Evolutionary conservation across 169 alveolate species (phyloP).

Genomic region (Perkinsus olseni): DNA sequence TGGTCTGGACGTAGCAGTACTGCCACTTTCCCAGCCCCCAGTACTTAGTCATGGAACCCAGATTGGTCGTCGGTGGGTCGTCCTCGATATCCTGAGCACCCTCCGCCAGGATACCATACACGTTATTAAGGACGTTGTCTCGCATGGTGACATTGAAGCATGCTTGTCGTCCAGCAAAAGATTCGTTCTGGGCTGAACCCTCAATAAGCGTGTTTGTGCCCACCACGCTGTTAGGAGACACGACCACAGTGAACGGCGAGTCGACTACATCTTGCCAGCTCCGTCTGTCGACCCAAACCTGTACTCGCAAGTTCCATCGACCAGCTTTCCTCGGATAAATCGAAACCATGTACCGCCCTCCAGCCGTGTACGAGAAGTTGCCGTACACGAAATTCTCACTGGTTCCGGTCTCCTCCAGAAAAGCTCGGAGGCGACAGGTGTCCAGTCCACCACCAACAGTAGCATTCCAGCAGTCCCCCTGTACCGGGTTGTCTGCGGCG

Average conservation of each 20-base stretch:
- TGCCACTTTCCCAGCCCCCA: slow-evolving; percentile 10
- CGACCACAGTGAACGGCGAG: background rate
- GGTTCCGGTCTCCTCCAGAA: background rate
- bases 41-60: background rate
- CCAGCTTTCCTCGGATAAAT: background rate
- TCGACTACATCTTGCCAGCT: background rate
- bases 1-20: slow-evolving; percentile 12
- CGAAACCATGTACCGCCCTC: background rate
- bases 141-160: slow-evolving; percentile 13
- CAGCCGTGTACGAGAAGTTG: background rate
- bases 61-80: background rate
- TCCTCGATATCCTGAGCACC: slow-evolving; percentile 13
- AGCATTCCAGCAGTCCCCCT: background rate
- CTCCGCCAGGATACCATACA: background rate
- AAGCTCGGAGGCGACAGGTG: background rate
- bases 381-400: background rate
- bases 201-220: slow-evolving; percentile 3
- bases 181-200: background rate
- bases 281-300: background rate
- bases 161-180: background rate
- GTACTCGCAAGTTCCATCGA: background rate
- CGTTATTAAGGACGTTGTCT: background rate
- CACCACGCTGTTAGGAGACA: background rate
- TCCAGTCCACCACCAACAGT: background rate
- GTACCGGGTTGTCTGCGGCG: background rate